Evolutionary conservation across 2,329 filamentous ascomycete genomes (phyloP).

Genomic region (Akanthomyces muscarius): DNA sequence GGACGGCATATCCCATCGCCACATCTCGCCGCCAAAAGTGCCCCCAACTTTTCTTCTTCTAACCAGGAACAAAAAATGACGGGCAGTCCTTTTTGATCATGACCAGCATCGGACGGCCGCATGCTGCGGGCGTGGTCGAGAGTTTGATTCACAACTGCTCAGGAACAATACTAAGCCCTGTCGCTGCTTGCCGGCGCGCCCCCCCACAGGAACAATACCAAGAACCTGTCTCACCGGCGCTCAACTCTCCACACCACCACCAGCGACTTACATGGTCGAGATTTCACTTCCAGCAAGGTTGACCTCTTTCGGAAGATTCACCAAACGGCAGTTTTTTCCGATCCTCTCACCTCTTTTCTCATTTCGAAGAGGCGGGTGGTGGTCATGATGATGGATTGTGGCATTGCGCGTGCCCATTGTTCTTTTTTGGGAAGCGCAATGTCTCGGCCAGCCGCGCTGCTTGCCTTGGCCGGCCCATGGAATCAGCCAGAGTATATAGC

Average conservation of each 20-base stretch:
- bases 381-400: too few relatives aligned
- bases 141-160: background rate
- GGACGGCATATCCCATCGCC: background rate
- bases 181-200: background rate
- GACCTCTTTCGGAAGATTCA: too few relatives aligned
- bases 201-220: slow-evolving; percentile 21
- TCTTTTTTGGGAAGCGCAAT: background rate
- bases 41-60: too few relatives aligned
- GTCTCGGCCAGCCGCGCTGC: background rate
- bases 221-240: slow-evolving; percentile 11
- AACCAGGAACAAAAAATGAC: too few relatives aligned
- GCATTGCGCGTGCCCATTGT: background rate
- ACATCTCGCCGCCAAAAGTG: background rate
- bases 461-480: background rate
- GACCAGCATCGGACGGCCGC: too few relatives aligned
- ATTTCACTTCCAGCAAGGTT: too few relatives aligned
- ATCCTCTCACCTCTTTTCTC: too few relatives aligned
- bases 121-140: too few relatives aligned
- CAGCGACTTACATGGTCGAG: background rate
- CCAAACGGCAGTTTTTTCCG: too few relatives aligned
- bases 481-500: background rate
- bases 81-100: too few relatives aligned
- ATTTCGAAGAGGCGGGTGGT: too few relatives aligned
- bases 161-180: slow-evolving; percentile 13
- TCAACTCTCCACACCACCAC: background rate